phyloP scores from a whole-genome alignment of 129 eudicot species.

The Oenanthe sinensis region DNA sequence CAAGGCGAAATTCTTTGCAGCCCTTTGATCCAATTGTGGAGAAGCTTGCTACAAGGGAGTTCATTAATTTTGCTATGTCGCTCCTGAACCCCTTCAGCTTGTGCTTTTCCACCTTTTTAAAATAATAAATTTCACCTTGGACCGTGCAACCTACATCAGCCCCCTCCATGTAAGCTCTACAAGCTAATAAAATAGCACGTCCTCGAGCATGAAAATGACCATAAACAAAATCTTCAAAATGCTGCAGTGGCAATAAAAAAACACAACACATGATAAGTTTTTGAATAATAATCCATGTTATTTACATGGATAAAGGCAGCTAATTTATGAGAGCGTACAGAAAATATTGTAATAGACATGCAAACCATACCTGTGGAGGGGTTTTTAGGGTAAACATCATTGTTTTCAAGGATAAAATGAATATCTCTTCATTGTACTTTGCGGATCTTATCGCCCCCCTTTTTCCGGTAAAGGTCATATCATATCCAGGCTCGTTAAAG shows the following conservation, averaged over 20 bases:
- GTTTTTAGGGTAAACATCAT: conserved; percentile 48
- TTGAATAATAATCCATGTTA: background rate
- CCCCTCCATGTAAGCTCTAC: conserved; percentile 62
- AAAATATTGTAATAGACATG: background rate
- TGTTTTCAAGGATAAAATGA: conserved; percentile 46
- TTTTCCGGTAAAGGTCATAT: conserved; percentile 17
- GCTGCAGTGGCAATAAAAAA: conserved; percentile 26
- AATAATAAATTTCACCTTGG: conserved; percentile 16
- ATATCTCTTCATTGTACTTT: conserved; percentile 35
- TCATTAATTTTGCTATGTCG: conserved; percentile 26
- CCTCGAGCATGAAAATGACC: conserved; percentile 65
- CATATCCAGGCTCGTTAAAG: conserved; percentile 56
- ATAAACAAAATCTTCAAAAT: conserved; percentile 68
- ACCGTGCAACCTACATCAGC: conserved; percentile 47
- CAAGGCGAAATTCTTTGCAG: conserved; percentile 42
- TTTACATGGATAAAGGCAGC: background rate
- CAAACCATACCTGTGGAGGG: conserved; percentile 45
- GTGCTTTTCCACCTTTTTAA: conserved; percentile 1
- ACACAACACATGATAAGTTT: background rate
- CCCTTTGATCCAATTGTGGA: conserved; percentile 38
- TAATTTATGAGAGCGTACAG: background rate
- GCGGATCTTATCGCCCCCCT: conserved; percentile 31
- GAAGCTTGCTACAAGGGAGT: conserved; percentile 33
- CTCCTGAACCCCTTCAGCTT: conserved; percentile 25
- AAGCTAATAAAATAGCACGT: conserved; percentile 51